phyloP scores from a whole-genome alignment of 2,329 filamentous ascomycete genomes.

The Lachnellula cervina region DNA sequence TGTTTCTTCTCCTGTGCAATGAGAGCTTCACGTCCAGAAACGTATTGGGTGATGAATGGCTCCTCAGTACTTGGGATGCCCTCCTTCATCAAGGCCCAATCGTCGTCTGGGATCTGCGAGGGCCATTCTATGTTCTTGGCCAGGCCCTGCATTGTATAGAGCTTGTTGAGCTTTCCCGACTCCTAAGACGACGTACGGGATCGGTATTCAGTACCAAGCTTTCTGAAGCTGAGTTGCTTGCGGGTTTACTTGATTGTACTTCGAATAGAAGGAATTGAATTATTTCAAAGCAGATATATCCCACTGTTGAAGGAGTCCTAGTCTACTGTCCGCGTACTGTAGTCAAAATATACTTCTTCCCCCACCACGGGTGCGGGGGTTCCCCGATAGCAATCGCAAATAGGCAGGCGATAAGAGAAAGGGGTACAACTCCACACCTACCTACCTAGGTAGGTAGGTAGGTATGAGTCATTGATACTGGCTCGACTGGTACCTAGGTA shows the following conservation, averaged over 20 bases:
- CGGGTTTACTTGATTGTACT: no score
- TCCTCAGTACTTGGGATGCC: slow-evolving; percentile 58
- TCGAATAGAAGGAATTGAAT: background rate
- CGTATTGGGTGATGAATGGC: slow-evolving; percentile 76
- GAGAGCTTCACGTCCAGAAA: slow-evolving; percentile 68
- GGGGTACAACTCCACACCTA: background rate
- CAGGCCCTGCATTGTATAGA: slow-evolving; percentile 19
- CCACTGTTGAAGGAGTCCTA: background rate
- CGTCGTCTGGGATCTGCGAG: slow-evolving; percentile 40
- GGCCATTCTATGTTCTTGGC: slow-evolving; percentile 28
- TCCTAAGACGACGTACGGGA: background rate
- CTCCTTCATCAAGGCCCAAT: slow-evolving; percentile 53
- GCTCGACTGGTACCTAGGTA: no score
- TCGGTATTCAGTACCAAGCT: background rate
- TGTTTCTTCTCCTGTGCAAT: slow-evolving; percentile 77
- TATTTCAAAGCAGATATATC: background rate
- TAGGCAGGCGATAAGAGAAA: slow-evolving; percentile 9
- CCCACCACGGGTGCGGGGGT: slow-evolving; percentile 11
- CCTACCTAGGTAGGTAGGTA: no score
- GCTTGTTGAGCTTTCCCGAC: background rate
- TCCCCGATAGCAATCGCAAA: slow-evolving; percentile 11
- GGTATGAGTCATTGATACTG: no score
- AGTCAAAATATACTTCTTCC: background rate
- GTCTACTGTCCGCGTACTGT: background rate
- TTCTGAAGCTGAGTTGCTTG: background rate